Conservation (phyloP, 495 filamentous ascomycete genomes). For the Daldinia decipiens region DNA sequence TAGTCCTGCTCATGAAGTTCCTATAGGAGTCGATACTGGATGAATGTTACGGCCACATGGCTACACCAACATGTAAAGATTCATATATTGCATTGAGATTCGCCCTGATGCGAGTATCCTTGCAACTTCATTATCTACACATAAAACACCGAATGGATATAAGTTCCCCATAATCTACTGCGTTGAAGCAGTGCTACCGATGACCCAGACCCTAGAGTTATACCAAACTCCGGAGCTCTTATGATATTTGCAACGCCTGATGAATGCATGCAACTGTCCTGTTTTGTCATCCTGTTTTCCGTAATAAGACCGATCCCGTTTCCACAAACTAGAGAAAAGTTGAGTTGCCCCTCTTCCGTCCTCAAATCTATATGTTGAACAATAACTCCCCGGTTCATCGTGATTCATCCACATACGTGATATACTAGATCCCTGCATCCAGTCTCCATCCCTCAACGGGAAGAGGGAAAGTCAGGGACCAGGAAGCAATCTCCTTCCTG, state of each 20-base stretch:
- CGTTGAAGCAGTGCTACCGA: slow-evolving; percentile 45
- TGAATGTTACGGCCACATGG: neutral
- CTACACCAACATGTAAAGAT: neutral
- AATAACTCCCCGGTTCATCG: slow-evolving; percentile 33
- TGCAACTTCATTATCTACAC: slow-evolving; percentile 24
- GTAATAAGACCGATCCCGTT: slow-evolving; percentile 31
- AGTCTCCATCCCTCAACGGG: slow-evolving; percentile 76
- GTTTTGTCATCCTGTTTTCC: slow-evolving; percentile 44
- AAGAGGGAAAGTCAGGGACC: slow-evolving; percentile 92
- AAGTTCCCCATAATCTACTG: slow-evolving; percentile 39
- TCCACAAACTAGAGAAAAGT: slow-evolving; percentile 48
- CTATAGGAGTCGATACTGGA: neutral
- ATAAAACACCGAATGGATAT: slow-evolving; percentile 38
- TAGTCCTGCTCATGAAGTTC: neutral
- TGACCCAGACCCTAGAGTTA: slow-evolving; percentile 39
- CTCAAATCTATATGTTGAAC: slow-evolving; percentile 47
- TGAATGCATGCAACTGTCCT: slow-evolving; percentile 51
- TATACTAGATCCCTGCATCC: slow-evolving; percentile 60
- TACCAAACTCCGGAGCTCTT: slow-evolving; percentile 45
- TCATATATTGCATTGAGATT: slow-evolving; percentile 29
- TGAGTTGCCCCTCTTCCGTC: slow-evolving; percentile 48
- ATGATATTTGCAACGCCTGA: slow-evolving; percentile 52
- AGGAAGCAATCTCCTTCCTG: slow-evolving; percentile 86
- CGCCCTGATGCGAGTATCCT: slow-evolving; percentile 10
- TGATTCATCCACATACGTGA: slow-evolving; percentile 26